phyloP scores from a whole-genome alignment of 2,329 filamentous ascomycete species.

The Xylaria arbuscula region DNA sequence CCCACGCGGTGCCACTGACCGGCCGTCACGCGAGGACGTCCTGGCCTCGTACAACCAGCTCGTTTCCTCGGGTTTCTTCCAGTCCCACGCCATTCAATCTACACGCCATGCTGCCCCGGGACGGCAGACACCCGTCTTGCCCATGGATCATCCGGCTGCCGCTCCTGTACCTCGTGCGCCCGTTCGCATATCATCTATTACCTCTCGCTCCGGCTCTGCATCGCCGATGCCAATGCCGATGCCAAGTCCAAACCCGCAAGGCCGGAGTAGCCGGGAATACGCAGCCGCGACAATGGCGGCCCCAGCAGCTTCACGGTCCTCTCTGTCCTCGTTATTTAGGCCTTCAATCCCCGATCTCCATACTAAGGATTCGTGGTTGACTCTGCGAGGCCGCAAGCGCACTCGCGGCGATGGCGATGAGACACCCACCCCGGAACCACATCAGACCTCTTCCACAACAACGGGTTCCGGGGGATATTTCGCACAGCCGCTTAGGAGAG shows the following conservation, averaged over 20 bases:
- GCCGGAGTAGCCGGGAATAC: conserved; percentile 26
- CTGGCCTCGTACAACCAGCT: conserved; percentile 67
- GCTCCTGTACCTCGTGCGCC: conserved; percentile 42
- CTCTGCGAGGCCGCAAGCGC: conserved; percentile 63
- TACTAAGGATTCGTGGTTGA: conserved; percentile 41
- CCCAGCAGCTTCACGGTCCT: conserved; percentile 16
- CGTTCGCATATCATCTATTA: conserved; percentile 40
- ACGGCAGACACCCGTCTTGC: conserved; percentile 31
- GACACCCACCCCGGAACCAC: conserved; percentile 36
- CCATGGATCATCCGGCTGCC: conserved; percentile 36
- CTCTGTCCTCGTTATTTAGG: conserved; percentile 30
- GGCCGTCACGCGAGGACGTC: conserved; percentile 61
- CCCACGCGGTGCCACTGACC: conserved; percentile 37
- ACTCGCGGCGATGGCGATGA: conserved; percentile 54
- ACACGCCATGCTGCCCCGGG: conserved; percentile 58
- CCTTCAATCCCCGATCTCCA: conserved; percentile 35
- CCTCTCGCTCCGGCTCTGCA: conserved; percentile 15
- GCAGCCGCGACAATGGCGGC: background rate
- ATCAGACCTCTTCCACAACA: conserved; percentile 35
- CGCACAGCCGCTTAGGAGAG: conserved; percentile 50
- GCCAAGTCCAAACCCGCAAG: conserved; percentile 12
- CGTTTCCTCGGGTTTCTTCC: conserved; percentile 68
- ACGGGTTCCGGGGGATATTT: conserved; percentile 36
- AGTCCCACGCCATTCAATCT: conserved; percentile 67
- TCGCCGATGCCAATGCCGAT: conserved; percentile 7